Conservation (phyloP, 164 flowering plant genomes). For the Akebia trifoliata region DNA sequence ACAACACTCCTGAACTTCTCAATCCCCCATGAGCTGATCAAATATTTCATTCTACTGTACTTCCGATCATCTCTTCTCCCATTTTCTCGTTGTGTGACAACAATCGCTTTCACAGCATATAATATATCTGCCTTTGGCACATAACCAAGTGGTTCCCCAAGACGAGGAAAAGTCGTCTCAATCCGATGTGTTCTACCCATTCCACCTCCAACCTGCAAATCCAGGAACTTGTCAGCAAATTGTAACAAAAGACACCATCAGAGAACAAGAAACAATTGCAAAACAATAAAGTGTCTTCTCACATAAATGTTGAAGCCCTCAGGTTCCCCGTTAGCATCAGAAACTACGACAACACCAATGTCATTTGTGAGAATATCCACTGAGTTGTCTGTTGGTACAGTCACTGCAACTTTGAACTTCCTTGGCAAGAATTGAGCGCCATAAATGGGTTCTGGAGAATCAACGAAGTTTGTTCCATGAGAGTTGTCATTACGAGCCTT, state of each 20-base stretch:
- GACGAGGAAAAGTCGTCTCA: constrained; percentile 90
- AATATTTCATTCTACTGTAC: constrained; percentile 95
- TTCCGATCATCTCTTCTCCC: constrained; percentile 97
- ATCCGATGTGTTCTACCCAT: constrained; percentile 96
- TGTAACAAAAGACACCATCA: no score
- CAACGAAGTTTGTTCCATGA: constrained; percentile 91
- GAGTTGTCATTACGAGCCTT: constrained; percentile 93
- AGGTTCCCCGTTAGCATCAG: constrained; percentile 83
- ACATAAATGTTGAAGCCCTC: constrained; percentile 93
- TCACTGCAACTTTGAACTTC: constrained; percentile 94
- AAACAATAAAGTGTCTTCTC: no score
- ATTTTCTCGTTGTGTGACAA: constrained; percentile 92
- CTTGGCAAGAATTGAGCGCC: constrained; percentile 97
- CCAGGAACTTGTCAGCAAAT: no score
- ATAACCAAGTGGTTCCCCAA: constrained; percentile 88
- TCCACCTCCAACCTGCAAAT: constrained; percentile 98
- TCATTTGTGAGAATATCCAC: constrained; percentile 97
- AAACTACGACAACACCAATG: constrained; percentile 85
- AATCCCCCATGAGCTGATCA: constrained; percentile 91
- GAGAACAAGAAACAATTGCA: no score
- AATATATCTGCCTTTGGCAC: constrained; percentile 94
- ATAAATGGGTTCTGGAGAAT: constrained; percentile 95
- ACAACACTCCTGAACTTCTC: constrained; percentile 89
- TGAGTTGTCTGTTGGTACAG: constrained; percentile 92
- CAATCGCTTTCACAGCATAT: constrained; percentile 95